Evolutionary conservation across 106 monocot genomes (phyloP), one percentile per base, ranked within the genome.

Genomic region (Platanthera zijinensis): DNA sequence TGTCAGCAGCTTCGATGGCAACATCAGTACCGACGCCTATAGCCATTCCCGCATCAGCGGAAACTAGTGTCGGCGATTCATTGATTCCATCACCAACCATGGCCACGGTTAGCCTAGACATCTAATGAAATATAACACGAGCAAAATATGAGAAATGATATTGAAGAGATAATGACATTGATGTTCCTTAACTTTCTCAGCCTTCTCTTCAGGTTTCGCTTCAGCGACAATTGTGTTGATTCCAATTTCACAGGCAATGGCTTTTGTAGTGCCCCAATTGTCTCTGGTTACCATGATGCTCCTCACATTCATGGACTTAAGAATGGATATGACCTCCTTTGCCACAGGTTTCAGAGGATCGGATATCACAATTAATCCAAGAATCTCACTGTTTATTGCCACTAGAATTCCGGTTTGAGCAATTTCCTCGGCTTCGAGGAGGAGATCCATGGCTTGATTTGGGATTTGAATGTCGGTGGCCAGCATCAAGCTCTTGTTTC

Each of bases 21-120:
- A 95, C 84, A 66, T 95, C 90, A 1, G 95, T 95, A 5, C 95
- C 95, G 14, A 92, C 92, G 15, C 95, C 95, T 22, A 95, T 95
- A 32, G 92, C 95, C 84, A 95, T 88, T 6, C 95, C 95, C 28
- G 92, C 95, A 57, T 95, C 95, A 51, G 95, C 90, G 57, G 92
- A 86, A 8, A 95, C 88, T 28, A 95, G 85, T 9, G 95, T 92
- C 1, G 95, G 95, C 6, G 92, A 95, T 50, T 95, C 95, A 32
- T 95, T 95, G 51, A 95, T 92, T 48, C 95, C 95, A 79, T 95
- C 95, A 69, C 95, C 95, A 73, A 95, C 95, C 95, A 95, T 92
- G 50, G 95, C 95, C 13, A 95, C 95, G 69, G 83, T 88, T 12
- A 83, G 71, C 2, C 95, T 92, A 75, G 86, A 83, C 86, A 88